phyloP scores from a whole-genome alignment of 805 yeast genomes.

The Starmera quercuum region DNA sequence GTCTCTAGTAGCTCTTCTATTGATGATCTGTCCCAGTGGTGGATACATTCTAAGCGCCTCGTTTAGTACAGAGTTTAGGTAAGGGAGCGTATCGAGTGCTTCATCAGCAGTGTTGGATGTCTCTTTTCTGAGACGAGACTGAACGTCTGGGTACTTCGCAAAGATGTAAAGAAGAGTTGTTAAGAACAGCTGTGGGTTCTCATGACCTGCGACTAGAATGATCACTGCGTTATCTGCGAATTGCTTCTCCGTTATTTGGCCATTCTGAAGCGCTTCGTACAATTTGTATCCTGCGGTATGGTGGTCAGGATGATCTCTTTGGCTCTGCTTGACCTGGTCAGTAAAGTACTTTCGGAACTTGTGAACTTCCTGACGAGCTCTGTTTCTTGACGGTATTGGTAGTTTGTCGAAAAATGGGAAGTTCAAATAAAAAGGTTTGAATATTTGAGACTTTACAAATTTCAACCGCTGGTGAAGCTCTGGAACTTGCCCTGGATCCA shows the following conservation, averaged over 20 bases:
- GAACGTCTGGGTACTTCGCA: conserved; percentile 33
- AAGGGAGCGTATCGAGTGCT: conserved; percentile 15
- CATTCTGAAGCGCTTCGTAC: conserved; percentile 29
- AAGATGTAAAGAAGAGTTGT: conserved; percentile 39
- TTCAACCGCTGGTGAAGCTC: conserved; percentile 33
- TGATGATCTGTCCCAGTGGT: conserved; percentile 49
- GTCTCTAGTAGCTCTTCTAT: conserved; percentile 34
- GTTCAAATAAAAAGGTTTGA: conserved; percentile 44
- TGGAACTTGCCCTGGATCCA: conserved; percentile 19
- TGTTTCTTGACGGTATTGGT: conserved; percentile 39
- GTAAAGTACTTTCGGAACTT: conserved; percentile 31
- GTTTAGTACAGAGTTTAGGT: conserved; percentile 29
- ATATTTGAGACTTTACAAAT: conserved; percentile 42
- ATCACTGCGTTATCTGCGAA: conserved; percentile 47
- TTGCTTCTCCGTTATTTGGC: conserved; percentile 35
- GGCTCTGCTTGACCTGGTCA: conserved; percentile 24
- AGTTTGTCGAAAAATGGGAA: conserved; percentile 47
- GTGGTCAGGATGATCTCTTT: conserved; percentile 19
- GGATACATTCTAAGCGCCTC: conserved; percentile 46
- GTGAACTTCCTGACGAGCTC: conserved; percentile 35
- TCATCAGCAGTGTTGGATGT: conserved; percentile 3
- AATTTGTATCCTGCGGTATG: conserved; percentile 34
- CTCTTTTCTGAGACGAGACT: conserved; percentile 22
- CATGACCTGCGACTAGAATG: conserved; percentile 55
- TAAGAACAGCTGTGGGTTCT: conserved; percentile 48